Percentiles rank a stretch among this genome's conserved stretches.
Evolutionary conservation across 805 yeast genomes (phyloP).

Genomic region (Candida chilensis): DNA sequence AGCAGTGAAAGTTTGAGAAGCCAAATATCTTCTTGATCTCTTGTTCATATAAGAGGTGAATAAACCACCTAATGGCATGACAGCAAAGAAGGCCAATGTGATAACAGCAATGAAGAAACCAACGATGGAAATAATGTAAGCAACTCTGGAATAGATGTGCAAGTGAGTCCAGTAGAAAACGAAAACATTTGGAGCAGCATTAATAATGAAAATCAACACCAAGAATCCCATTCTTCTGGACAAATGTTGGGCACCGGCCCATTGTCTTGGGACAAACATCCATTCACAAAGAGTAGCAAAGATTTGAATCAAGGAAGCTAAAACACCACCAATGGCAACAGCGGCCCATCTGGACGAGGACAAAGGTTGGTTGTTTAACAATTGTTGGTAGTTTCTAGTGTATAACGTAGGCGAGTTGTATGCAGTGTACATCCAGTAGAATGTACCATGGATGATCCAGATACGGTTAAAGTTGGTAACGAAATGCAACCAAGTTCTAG

Average conservation of each 20-base stretch:
- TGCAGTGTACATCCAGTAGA: slow-evolving; percentile 93
- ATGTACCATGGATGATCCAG: slow-evolving; percentile 86
- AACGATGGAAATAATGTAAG: slow-evolving; percentile 73
- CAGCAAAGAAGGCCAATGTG: slow-evolving; percentile 76
- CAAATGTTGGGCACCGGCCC: slow-evolving; percentile 99
- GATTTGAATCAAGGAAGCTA: slow-evolving; percentile 77
- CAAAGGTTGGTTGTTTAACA: slow-evolving; percentile 77
- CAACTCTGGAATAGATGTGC: slow-evolving; percentile 57
- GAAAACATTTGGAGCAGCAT: slow-evolving; percentile 81
- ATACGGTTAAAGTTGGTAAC: slow-evolving; percentile 95
- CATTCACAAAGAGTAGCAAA: slow-evolving; percentile 87
- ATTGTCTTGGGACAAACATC: slow-evolving; percentile 92
- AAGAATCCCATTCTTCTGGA: slow-evolving; percentile 79
- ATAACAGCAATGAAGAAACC: slow-evolving; percentile 83
- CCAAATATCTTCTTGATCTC: slow-evolving; percentile 78
- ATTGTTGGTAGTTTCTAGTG: slow-evolving; percentile 79
- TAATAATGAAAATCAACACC: slow-evolving; percentile 52
- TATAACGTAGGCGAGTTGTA: slow-evolving; percentile 88
- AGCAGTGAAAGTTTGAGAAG: slow-evolving; percentile 95
- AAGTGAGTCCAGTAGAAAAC: slow-evolving; percentile 76
- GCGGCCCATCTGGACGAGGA: slow-evolving; percentile 91
- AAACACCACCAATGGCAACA: slow-evolving; percentile 84
- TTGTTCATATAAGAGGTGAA: slow-evolving; percentile 89
- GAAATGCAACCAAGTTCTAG: slow-evolving; percentile 96
- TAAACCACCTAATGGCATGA: slow-evolving; percentile 95